A percentile compares a stretch with the other conserved stretches of the same genome.
Evolutionary conservation across 129 eudicot species (phyloP).

Genomic region (Smallanthus sonchifolius): DNA sequence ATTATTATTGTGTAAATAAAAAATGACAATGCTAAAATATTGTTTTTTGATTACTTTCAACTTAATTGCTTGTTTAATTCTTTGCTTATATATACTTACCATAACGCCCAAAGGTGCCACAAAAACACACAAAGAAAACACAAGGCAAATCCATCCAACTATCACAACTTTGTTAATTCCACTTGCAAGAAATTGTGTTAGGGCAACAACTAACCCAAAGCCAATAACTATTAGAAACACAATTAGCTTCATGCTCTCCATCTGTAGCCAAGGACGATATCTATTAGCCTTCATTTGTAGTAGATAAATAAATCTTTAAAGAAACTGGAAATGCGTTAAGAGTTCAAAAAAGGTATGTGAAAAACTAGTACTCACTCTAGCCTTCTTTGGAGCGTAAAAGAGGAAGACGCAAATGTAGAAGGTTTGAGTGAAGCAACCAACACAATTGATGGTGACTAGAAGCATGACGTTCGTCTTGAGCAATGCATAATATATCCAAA

Average conservation of each 20-base stretch:
- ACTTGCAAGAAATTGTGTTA: slow-evolving; percentile 42
- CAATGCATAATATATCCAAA: slow-evolving; percentile 35
- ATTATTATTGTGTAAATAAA: not conserved
- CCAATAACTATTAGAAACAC: slow-evolving; percentile 39
- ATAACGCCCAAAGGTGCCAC: slow-evolving; percentile 67
- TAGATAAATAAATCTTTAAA: not conserved
- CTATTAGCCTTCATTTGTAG: not conserved
- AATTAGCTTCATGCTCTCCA: slow-evolving; percentile 45
- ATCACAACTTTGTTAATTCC: slow-evolving; percentile 32
- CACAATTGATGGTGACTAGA: slow-evolving; percentile 62
- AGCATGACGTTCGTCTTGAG: slow-evolving; percentile 39
- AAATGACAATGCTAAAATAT: not conserved
- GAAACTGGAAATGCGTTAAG: not conserved
- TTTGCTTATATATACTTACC: slow-evolving; percentile 38
- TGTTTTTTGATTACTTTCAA: not conserved
- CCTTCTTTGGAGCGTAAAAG: slow-evolving; percentile 11
- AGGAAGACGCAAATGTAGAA: slow-evolving; percentile 11
- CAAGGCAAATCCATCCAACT: slow-evolving; percentile 84
- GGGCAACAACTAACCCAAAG: slow-evolving; percentile 44
- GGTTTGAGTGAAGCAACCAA: slow-evolving; percentile 57
- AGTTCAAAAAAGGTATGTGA: not conserved
- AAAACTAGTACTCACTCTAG: not conserved
- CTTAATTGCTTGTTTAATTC: not conserved
- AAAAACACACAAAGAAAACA: slow-evolving; percentile 63
- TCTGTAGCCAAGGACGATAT: slow-evolving; percentile 34